These are phyloP conservation scores for Astrephomene gubernaculifera DNA, from an alignment of 139 green algal species.

Conservation along the genomic window DNA sequence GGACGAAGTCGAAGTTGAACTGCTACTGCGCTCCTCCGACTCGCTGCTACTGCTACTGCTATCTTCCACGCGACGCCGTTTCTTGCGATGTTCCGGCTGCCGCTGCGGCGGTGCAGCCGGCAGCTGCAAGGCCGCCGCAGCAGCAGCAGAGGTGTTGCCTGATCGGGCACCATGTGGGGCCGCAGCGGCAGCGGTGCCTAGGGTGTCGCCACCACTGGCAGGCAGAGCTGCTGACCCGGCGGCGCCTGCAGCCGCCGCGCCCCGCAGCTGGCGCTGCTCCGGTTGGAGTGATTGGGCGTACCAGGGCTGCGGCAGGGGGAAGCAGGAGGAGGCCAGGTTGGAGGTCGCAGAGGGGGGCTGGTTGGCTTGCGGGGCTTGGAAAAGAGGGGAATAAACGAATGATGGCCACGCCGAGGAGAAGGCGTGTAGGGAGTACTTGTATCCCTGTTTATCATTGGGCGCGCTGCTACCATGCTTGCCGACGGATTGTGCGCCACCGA, in stretches of 20 bases:
- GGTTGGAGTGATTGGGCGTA: constrained; percentile 44
- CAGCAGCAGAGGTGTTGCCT: no score
- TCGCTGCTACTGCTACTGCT: not conserved
- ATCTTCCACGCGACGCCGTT: no score
- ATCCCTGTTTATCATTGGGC: no score
- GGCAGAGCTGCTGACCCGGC: not conserved
- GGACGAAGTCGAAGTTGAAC: not conserved
- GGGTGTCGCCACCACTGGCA: not conserved
- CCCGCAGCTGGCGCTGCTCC: constrained; percentile 7
- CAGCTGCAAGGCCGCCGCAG: not conserved
- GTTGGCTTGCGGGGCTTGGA: no score
- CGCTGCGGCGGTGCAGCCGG: constrained; percentile 11
- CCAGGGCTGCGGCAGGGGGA: constrained; percentile 49
- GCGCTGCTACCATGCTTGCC: no score
- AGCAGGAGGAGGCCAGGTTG: not conserved
- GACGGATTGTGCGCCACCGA: no score
- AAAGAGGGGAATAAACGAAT: no score
- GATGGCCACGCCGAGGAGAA: no score
- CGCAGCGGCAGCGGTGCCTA: no score
- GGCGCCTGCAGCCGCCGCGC: no score
- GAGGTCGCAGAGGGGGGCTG: not conserved
- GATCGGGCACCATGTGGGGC: not conserved
- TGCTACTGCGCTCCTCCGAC: not conserved
- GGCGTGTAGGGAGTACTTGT: no score
- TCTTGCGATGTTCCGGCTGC: not conserved